Conservation (phyloP, 139 green algal genomes). For the Haematococcus lacustris region DNA sequence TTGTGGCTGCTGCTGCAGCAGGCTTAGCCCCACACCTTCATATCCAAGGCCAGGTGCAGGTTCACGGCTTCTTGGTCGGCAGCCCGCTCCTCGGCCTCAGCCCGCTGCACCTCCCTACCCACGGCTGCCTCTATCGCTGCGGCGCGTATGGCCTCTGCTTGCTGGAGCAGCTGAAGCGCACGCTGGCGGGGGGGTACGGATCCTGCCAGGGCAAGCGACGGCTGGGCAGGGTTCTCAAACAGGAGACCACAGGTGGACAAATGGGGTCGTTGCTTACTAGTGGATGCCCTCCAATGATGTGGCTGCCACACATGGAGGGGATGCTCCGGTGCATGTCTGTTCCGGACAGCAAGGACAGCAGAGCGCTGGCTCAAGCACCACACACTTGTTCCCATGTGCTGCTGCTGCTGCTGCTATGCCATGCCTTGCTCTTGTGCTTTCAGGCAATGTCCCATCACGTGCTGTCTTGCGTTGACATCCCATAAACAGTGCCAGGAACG, state of each 20-base stretch:
- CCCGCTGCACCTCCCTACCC: neutral
- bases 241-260: neutral
- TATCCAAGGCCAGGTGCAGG: conserved; percentile 1
- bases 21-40: neutral
- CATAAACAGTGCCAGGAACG: neutral
- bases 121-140: conserved; percentile 2
- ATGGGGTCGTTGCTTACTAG: too few relatives aligned
- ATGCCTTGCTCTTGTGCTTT: neutral
- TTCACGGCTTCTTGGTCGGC: neutral
- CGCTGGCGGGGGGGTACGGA: neutral
- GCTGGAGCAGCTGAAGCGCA: conserved; percentile 1
- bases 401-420: neutral
- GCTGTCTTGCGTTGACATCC: neutral
- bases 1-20: too few relatives aligned
- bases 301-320: neutral
- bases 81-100: neutral
- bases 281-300: too few relatives aligned
- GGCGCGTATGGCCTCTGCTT: conserved; percentile 3
- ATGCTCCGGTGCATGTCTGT: neutral
- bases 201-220: neutral
- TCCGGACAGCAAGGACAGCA: neutral
- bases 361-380: neutral
- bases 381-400: neutral
- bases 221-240: neutral
- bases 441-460: neutral